Evolutionary conservation across 1,139 yeast species (phyloP).

Genomic region (Hyphopichia wangnamkhiaoensis): DNA sequence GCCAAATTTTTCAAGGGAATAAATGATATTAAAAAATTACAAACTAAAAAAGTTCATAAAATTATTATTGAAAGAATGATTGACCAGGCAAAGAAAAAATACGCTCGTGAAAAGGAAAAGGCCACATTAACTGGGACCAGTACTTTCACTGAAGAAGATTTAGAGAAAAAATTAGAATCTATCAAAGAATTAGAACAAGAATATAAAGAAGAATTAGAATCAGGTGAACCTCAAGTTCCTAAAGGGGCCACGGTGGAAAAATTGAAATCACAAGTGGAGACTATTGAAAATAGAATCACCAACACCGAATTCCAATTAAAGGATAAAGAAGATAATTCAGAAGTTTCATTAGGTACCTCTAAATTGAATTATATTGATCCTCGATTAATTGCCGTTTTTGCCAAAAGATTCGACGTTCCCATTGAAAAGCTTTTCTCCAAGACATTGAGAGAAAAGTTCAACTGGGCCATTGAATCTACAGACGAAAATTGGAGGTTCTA

Average conservation of each 20-base stretch:
- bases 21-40: slow-evolving; percentile 68
- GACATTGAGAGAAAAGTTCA: slow-evolving; percentile 87
- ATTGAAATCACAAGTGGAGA: slow-evolving; percentile 69
- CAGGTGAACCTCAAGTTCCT: slow-evolving; percentile 62
- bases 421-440: slow-evolving; percentile 90
- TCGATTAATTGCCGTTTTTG: slow-evolving; percentile 83
- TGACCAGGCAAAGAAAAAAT: slow-evolving; percentile 64
- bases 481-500: slow-evolving; percentile 87
- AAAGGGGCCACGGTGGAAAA: slow-evolving; percentile 65
- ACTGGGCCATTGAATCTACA: slow-evolving; percentile 93
- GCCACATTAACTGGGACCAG: slow-evolving; percentile 38
- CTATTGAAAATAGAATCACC: slow-evolving; percentile 68
- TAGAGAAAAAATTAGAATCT: slow-evolving; percentile 59
- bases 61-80: slow-evolving; percentile 58
- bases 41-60: slow-evolving; percentile 58
- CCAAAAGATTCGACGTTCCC: slow-evolving; percentile 85
- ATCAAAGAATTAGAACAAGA: slow-evolving; percentile 57
- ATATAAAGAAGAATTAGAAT: slow-evolving; percentile 59
- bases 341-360: slow-evolving; percentile 90
- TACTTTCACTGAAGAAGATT: slow-evolving; percentile 39
- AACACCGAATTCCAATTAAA: slow-evolving; percentile 73
- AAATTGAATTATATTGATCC: slow-evolving; percentile 97
- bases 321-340: slow-evolving; percentile 92
- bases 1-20: slow-evolving; percentile 66
- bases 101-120: slow-evolving; percentile 77